These are phyloP conservation scores for Persicaria tinctoria DNA, from an alignment of 148 eudicot species.

Conservation along the genomic window DNA sequence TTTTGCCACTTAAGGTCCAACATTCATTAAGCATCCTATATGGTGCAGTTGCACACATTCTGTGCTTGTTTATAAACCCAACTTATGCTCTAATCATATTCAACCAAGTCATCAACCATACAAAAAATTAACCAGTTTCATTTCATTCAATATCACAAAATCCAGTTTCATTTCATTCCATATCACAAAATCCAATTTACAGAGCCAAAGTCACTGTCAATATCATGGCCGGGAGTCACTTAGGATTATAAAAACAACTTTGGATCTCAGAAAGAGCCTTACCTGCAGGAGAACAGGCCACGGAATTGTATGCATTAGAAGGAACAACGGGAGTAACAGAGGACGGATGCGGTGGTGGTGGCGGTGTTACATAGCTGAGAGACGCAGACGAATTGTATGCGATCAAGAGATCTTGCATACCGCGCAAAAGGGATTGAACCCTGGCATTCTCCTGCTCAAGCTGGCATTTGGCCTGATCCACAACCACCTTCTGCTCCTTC, in stretches of 20 bases:
- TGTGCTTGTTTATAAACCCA: not conserved
- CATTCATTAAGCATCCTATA: not conserved
- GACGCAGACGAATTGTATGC: conserved; percentile 30
- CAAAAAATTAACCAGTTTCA: not conserved
- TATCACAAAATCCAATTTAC: not conserved
- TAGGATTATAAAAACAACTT: no score
- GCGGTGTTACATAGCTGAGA: not conserved
- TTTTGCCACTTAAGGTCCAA: no score
- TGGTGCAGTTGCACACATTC: not conserved
- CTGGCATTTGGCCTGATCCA: conserved; percentile 50
- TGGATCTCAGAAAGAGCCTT: not conserved
- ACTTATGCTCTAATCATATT: not conserved
- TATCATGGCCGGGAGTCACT: not conserved
- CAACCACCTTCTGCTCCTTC: conserved; percentile 58
- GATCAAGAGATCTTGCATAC: conserved; percentile 71
- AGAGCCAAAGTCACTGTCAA: not conserved
- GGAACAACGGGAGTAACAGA: no score
- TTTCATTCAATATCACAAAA: not conserved
- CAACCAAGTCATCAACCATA: not conserved
- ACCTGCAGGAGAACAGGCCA: not conserved
- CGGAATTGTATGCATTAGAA: no score
- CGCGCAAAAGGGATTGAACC: conserved; percentile 22
- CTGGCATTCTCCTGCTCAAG: conserved; percentile 41
- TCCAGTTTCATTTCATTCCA: not conserved
- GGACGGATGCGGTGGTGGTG: not conserved